Conservation (phyloP, 352 stramenopile species). For the Phytophthora chlamydospora region DNA sequence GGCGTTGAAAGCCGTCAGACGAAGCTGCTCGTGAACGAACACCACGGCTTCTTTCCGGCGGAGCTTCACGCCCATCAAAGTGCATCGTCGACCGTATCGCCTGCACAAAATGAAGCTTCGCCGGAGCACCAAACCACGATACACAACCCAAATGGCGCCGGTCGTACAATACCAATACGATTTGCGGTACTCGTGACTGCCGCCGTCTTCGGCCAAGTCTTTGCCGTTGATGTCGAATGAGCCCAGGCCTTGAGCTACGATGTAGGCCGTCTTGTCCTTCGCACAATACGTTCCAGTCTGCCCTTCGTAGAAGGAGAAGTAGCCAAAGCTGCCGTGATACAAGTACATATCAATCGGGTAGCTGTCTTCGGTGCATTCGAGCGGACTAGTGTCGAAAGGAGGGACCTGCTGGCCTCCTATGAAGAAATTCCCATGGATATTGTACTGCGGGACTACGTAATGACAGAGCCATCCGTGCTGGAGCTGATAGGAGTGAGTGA, state of each 20-base stretch:
- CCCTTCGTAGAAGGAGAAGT: conserved; percentile 27
- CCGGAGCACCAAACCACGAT: conserved; percentile 26
- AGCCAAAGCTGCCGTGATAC: conserved; percentile 31
- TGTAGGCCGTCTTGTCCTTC: conserved; percentile 18
- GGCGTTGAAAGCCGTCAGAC: conserved; percentile 14
- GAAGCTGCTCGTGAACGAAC: conserved; percentile 32
- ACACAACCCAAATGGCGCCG: conserved; percentile 20
- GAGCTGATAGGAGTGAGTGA: conserved; percentile 18
- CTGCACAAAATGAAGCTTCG: conserved; percentile 26
- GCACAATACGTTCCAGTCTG: conserved; percentile 25
- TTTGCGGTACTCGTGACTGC: conserved; percentile 11
- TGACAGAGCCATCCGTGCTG: conserved; percentile 17
- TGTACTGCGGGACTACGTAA: conserved; percentile 32
- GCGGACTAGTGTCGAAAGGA: conserved; percentile 11
- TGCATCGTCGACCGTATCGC: conserved; percentile 17
- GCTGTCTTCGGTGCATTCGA: conserved; percentile 12
- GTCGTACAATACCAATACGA: conserved; percentile 27
- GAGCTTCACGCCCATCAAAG: conserved; percentile 10
- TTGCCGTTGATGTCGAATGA: conserved; percentile 25
- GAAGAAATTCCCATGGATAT: conserved; percentile 20
- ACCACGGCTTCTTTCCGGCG: conserved; percentile 20
- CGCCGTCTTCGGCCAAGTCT: conserved; percentile 8
- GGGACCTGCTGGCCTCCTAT: conserved; percentile 4
- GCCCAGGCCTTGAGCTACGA: conserved; percentile 9
- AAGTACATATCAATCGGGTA: conserved; percentile 14